These are phyloP conservation scores for Cercospora sojina DNA, from an alignment of 2,329 filamentous ascomycete species.

Conservation along the genomic window DNA sequence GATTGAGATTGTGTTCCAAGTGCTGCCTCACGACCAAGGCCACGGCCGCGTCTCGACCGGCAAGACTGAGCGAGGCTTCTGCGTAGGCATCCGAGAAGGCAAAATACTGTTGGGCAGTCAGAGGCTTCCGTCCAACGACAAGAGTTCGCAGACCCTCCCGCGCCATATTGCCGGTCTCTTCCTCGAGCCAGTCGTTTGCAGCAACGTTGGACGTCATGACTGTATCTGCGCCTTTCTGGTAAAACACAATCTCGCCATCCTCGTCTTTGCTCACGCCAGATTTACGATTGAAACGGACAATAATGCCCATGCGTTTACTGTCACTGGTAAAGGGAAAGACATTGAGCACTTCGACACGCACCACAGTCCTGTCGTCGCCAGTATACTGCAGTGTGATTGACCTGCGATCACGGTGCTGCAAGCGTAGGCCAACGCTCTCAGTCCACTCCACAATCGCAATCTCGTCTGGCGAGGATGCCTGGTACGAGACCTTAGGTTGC, in stretches of 20 bases:
- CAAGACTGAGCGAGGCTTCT: constrained; percentile 76
- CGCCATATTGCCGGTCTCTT: constrained; percentile 99
- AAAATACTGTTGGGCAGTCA: constrained; percentile 75
- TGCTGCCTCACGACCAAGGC: constrained; percentile 74
- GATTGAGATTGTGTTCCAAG: constrained; percentile 83
- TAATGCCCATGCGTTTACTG: constrained; percentile 96
- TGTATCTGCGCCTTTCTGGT: constrained; percentile 96
- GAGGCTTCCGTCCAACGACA: constrained; percentile 86
- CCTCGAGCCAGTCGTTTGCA: constrained; percentile 96
- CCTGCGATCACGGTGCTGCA: constrained; percentile 82
- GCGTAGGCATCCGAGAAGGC: constrained; percentile 75
- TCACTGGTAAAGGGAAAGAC: constrained; percentile 98
- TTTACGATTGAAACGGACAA: constrained; percentile 73
- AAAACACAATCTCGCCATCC: constrained; percentile 90
- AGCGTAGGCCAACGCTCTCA: constrained; percentile 81
- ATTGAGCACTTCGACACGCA: constrained; percentile 84
- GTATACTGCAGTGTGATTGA: constrained; percentile 79
- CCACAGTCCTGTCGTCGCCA: constrained; percentile 69
- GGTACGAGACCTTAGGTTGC: constrained; percentile 75
- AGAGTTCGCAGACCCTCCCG: constrained; percentile 90
- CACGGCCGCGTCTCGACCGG: constrained; percentile 78
- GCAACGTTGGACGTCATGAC: constrained; percentile 97
- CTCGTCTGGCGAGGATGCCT: constrained; percentile 95
- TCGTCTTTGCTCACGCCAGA: constrained; percentile 49
- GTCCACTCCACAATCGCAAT: constrained; percentile 98